Conservation (phyloP, 108 stramenopile species). For the Nitzschia sp. region DNA sequence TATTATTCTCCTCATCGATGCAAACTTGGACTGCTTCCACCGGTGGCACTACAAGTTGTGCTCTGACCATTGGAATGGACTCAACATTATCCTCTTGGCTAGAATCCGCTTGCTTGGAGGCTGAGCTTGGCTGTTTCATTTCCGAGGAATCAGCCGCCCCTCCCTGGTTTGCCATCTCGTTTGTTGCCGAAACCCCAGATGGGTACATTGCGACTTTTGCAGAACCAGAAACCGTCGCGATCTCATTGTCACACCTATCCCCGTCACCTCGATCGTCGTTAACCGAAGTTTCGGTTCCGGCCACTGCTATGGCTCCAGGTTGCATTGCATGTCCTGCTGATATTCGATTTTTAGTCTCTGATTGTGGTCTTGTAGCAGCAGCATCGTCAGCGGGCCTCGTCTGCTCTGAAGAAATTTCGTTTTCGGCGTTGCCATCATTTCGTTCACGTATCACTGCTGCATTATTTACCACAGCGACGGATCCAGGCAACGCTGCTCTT, state of each 20-base stretch:
- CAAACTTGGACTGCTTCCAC: constrained; percentile 9
- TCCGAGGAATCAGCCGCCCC: not conserved
- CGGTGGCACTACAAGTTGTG: constrained; percentile 13
- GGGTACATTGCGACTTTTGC: not conserved
- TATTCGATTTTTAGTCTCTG: not conserved
- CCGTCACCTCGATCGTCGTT: too few species aligned
- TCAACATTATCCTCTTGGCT: not conserved
- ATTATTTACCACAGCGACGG: too few species aligned
- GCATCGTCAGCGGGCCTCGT: too few species aligned
- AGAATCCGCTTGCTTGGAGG: not conserved
- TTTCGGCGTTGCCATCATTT: too few species aligned
- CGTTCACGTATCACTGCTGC: too few species aligned
- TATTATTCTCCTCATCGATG: constrained; percentile 10
- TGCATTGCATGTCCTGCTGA: not conserved
- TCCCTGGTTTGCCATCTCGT: too few species aligned
- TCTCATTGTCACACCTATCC: not conserved
- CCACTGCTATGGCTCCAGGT: constrained; percentile 9
- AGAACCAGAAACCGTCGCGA: not conserved
- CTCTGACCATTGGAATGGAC: not conserved
- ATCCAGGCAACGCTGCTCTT: too few species aligned
- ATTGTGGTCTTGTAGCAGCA: not conserved
- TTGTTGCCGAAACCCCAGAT: too few species aligned
- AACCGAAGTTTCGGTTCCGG: too few species aligned
- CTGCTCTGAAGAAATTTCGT: too few species aligned
- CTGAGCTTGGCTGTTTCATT: not conserved